Evolutionary conservation across 331 rosid species (phyloP), one percentile per base, ranked within the genome.

Genomic region (Phaseolus coccineus): DNA sequence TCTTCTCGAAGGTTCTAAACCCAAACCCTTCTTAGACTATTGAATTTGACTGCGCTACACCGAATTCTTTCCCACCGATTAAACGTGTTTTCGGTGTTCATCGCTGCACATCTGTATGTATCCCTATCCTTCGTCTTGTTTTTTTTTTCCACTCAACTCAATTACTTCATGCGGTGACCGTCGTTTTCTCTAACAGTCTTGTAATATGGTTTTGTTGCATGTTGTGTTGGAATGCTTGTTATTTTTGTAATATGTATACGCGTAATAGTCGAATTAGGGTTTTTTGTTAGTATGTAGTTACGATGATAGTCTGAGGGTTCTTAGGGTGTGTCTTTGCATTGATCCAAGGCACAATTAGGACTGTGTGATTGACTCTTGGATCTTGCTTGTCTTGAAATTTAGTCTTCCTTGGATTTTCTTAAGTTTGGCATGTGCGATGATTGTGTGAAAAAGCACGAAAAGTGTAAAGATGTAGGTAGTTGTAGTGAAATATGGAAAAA

Each of bases 1-100:
- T 58, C 77, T 81, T 58, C 73, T 76, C 73, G 2, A 69, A 81
- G 77, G 72, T 81, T 75, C 73, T 35, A 10, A 58, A 2, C 27
- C 40, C 59, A 15, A 53, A 11, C 13, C 50, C 28, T 46, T 4
- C 52, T 11, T 30, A 51, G 3, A 51, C 15, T 24, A 9, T 47
- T 47, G 2, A 19, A 50, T 24, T 81, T n/a, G 4, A 6, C 52
- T 77, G 35, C 14, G 2, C 35, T 25, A 3, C 24, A 35, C 63
- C 37, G 13, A 42, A 3, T 4, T 46, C 24, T 12, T 42, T 77
- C 66, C 15, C 30, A 4, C 2, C 22, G 53, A 12, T 55, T 22
- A 35, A 37, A 1, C 10, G 2, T 12, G 58, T 11, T 71, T 37
- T 63, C 59, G 4, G 30, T 51, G 9, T 72, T 53, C 69, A 28